These are phyloP conservation scores for Jatropha podagrica DNA, from an alignment of 441 rosid genomes.

Conservation along the genomic window DNA sequence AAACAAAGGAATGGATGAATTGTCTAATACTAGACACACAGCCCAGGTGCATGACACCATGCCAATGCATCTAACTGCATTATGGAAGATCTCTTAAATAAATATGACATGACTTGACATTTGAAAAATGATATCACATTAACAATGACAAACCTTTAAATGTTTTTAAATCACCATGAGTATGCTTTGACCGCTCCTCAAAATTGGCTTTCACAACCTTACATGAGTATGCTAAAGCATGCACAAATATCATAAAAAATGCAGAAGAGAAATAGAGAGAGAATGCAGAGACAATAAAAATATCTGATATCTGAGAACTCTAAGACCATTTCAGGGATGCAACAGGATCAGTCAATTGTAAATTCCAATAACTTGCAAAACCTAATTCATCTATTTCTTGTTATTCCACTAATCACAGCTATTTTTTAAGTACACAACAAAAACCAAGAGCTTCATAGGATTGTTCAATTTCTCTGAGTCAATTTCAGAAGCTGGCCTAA, in stretches of 20 bases:
- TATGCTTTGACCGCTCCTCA: neutral
- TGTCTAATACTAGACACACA: neutral
- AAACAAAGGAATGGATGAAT: neutral
- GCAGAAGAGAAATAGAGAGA: neutral
- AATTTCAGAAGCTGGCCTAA: neutral
- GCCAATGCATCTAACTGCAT: neutral
- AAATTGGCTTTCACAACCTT: neutral
- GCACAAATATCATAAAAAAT: neutral
- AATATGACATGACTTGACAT: neutral
- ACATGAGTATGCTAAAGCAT: neutral
- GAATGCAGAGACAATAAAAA: neutral
- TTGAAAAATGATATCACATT: neutral
- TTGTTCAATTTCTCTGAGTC: neutral
- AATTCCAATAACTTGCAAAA: neutral
- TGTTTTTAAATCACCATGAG: neutral
- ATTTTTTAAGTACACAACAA: neutral
- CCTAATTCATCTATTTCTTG: neutral
- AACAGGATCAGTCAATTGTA: neutral
- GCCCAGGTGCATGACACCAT: neutral
- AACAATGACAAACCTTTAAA: neutral
- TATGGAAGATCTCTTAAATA: neutral
- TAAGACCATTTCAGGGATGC: neutral
- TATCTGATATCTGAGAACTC: neutral
- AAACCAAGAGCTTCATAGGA: neutral
- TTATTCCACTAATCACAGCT: neutral